These are phyloP conservation scores for Neurospora cerealis DNA, from an alignment of 495 filamentous ascomycete genomes.

Conservation along the genomic window DNA sequence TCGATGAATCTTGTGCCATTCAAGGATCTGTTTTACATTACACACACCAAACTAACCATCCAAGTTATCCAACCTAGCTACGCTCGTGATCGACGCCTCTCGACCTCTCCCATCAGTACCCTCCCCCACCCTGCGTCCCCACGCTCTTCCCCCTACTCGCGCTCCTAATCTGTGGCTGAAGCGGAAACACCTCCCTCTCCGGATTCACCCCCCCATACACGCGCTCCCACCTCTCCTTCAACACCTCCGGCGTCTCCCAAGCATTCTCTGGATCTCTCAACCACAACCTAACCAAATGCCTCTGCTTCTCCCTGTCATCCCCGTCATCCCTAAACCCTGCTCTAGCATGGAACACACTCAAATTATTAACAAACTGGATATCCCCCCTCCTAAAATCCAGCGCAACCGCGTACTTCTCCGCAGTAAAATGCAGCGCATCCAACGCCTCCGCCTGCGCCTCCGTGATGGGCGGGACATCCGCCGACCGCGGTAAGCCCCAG, in stretches of 20 bases:
- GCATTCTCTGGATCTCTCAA: slow-evolving; percentile 46
- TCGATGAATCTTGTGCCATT: not conserved
- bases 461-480: slow-evolving; percentile 47
- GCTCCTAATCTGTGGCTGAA: slow-evolving; percentile 40
- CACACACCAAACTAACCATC: not conserved
- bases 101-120: not conserved
- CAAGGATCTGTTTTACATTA: not conserved
- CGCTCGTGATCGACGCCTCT: not conserved
- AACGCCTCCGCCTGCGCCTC: slow-evolving; percentile 60
- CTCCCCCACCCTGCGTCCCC: not conserved
- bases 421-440: slow-evolving; percentile 53
- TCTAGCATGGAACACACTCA: slow-evolving; percentile 42
- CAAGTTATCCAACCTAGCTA: not conserved
- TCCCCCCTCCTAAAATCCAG: slow-evolving; percentile 47
- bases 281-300: slow-evolving; percentile 50
- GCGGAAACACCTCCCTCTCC: slow-evolving; percentile 42
- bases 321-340: slow-evolving; percentile 36
- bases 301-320: slow-evolving; percentile 37
- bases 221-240: slow-evolving; percentile 40
- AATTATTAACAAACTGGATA: slow-evolving; percentile 45
- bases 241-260: slow-evolving; percentile 41
- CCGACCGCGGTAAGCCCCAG: slow-evolving; percentile 37
- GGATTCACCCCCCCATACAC: slow-evolving; percentile 42
- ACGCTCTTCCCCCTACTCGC: slow-evolving; percentile 23
- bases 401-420: slow-evolving; percentile 40